These are phyloP conservation scores for Plantago rigida DNA, from an alignment of 305 asterid species.

Conservation along the genomic window DNA sequence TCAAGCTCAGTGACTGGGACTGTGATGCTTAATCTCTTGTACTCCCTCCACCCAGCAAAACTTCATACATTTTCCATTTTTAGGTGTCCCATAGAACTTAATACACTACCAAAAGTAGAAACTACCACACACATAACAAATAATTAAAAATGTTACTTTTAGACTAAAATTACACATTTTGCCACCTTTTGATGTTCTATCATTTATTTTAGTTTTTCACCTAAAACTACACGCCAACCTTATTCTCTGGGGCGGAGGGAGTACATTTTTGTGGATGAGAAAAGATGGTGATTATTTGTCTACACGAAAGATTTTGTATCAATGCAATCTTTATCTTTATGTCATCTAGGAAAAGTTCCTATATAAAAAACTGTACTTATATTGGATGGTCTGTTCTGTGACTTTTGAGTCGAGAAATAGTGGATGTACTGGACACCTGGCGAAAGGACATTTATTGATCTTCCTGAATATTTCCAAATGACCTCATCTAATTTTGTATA, in stretches of 20 bases:
- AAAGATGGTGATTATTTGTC: background rate
- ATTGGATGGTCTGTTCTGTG: background rate
- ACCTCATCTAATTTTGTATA: constrained; percentile 8
- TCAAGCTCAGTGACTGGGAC: background rate
- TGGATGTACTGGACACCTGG: too few relatives aligned
- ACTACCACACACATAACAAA: too few relatives aligned
- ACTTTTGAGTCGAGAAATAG: background rate
- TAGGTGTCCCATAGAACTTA: too few relatives aligned
- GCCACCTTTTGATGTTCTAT: too few relatives aligned
- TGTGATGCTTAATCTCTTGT: background rate
- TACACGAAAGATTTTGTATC: background rate
- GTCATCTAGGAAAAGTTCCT: background rate
- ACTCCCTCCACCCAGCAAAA: too few relatives aligned
- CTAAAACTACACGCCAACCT: too few relatives aligned
- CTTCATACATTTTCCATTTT: too few relatives aligned
- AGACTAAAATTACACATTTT: too few relatives aligned
- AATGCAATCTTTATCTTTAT: background rate
- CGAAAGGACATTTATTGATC: background rate
- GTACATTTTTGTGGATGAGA: constrained; percentile 1
- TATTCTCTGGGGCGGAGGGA: too few relatives aligned
- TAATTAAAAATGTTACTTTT: too few relatives aligned
- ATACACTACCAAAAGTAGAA: too few relatives aligned
- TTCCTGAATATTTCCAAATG: constrained; percentile 1
- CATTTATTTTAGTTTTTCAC: too few relatives aligned
- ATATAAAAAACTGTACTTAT: background rate